Conservation (phyloP, 192 early-diverging fungal genomes). For the Pilaira anomala region DNA sequence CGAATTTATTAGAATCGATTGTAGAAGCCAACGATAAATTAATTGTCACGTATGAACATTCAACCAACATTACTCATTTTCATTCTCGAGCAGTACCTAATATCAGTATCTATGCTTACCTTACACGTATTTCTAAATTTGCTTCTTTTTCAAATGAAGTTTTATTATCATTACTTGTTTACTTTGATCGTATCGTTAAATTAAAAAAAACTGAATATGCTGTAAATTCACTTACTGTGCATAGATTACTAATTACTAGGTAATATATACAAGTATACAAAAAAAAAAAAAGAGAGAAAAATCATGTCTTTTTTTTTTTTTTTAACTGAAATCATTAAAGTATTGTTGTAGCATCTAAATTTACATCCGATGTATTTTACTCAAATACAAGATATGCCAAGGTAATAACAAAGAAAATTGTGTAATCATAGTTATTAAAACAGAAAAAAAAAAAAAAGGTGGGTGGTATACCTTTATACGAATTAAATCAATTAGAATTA, state of each 20-base stretch:
- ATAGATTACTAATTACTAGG: slow-evolving; percentile 58
- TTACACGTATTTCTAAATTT: slow-evolving; percentile 65
- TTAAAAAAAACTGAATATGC: slow-evolving; percentile 51
- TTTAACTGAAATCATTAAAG: slow-evolving; percentile 17
- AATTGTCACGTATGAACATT: slow-evolving; percentile 8
- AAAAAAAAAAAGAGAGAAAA: not conserved
- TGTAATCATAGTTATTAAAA: not conserved
- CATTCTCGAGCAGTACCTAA: slow-evolving; percentile 66
- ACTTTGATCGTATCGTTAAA: slow-evolving; percentile 63
- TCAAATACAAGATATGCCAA: slow-evolving; percentile 72
- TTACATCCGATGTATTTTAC: slow-evolving; percentile 71
- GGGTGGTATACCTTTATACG: slow-evolving; percentile 64
- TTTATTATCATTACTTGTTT: slow-evolving; percentile 66
- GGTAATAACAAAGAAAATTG: slow-evolving; percentile 24
- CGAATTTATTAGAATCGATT: slow-evolving; percentile 49
- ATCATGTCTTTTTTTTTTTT: slow-evolving; percentile 1
- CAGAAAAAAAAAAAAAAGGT: slow-evolving; percentile 40
- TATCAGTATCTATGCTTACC: slow-evolving; percentile 63
- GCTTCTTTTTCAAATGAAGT: slow-evolving; percentile 66
- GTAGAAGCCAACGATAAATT: slow-evolving; percentile 48
- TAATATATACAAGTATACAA: no score
- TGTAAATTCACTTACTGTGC: slow-evolving; percentile 65
- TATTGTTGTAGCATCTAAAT: slow-evolving; percentile 72
- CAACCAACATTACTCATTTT: slow-evolving; percentile 56
- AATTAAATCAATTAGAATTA: slow-evolving; percentile 73